Evolutionary conservation across 108 stramenopile genomes (phyloP).

Genomic region (Craspedostauros australis): DNA sequence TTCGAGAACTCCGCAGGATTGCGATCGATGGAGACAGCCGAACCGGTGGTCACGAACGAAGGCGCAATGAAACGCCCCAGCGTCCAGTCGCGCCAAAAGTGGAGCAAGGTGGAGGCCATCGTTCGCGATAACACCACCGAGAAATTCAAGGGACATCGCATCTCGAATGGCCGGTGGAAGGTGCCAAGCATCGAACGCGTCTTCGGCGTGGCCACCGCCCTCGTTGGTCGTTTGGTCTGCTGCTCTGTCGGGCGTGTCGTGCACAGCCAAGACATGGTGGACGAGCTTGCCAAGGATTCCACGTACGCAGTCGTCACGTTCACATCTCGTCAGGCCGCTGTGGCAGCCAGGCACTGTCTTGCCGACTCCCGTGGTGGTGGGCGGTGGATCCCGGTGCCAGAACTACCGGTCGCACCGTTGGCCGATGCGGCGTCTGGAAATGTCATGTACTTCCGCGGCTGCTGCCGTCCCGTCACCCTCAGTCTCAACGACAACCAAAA

Average conservation of each 20-base stretch:
- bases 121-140: conserved; percentile 11
- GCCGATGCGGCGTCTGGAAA: conserved; percentile 80
- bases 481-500: conserved; percentile 72
- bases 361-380: conserved; percentile 72
- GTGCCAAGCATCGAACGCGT: conserved; percentile 7
- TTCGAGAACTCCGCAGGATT: conserved; percentile 28
- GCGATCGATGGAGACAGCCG: conserved; percentile 6
- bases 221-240: no score
- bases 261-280: conserved; percentile 18
- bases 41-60: no score
- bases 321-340: conserved; percentile 80
- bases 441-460: conserved; percentile 68
- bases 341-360: conserved; percentile 74
- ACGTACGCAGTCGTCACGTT: conserved; percentile 88
- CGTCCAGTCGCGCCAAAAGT: conserved; percentile 7
- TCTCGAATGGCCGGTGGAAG: conserved; percentile 16
- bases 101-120: conserved; percentile 19
- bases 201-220: no score
- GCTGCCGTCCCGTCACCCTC: conserved; percentile 83
- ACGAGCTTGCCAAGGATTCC: conserved; percentile 56
- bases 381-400: conserved; percentile 54
- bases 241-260: neutral
- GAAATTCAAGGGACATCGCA: conserved; percentile 3
- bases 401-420: conserved; percentile 73
- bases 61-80: neutral